Base-by-base conservation (phyloP, 108 stramenopile genomes). In the Pseudonitzschia multiseries region DNA sequence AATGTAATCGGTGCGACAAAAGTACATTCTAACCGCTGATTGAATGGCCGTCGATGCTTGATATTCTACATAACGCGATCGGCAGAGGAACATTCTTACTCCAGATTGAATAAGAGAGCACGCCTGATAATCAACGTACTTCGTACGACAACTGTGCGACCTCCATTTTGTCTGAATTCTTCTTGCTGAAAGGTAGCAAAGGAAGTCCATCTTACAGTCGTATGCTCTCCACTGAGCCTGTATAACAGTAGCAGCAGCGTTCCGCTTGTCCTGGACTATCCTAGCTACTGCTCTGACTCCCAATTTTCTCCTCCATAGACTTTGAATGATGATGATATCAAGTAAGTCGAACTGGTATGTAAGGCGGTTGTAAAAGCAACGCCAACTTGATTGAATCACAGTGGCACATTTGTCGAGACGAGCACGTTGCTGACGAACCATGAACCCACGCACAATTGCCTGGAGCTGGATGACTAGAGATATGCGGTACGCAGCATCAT, bases 301-400 rank as follows among this genome's bases (percentile, higher is more conserved):
- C 52, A 74, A 42, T 28, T 51, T 81, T 28, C 69, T 74, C 44
- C 86, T 65, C 66, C 71, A 77, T 32, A 83, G 62, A 52, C 84
- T 87, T 64, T 90, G 89, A 22, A 78, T 72, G 33, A 85, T 80
- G 32, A 90, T 86, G 51, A 87, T 78, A 63, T 83, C 84, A 21
- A 88, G 63, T 18, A 90, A 61, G 56, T 84, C 79, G 40, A 86
- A 77, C 33, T 86, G 80, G 48, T 87, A 90, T n/a, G 72, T 78
- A 27, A 86, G 64, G 21, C 79, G 72, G 22, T 63, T 41, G 56
- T 65, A 78, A 69, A 80, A 86, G 44, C 79, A 63, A 20, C 86
- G 73, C 81, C 79, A 90, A 43, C 65, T 66, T 0, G 81, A 68
- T 72, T 90, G 89, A 54, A 90, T 84, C 31, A 63, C 71, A 0